A percentile compares a stretch with the other conserved stretches of the same genome.
These are phyloP conservation scores for Fusarium continuum DNA, from an alignment of 2,329 filamentous ascomycete genomes.

Conservation along the genomic window DNA sequence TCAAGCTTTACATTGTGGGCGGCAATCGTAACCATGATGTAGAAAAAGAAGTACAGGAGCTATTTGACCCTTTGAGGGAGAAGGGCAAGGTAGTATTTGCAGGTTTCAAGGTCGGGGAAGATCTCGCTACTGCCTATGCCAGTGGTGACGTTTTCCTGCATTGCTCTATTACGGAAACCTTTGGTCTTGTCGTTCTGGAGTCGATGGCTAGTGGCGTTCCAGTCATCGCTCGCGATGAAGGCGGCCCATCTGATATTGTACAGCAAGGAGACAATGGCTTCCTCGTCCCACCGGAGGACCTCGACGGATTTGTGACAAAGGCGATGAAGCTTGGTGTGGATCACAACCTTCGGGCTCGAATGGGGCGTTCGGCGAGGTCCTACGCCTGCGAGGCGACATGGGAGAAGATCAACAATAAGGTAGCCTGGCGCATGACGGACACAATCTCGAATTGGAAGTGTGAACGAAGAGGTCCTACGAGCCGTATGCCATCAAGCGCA, in stretches of 20 bases:
- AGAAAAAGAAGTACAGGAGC: conserved; percentile 66
- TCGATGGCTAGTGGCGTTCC: conserved; percentile 76
- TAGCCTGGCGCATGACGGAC: conserved; percentile 70
- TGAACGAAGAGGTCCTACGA: conserved; percentile 38
- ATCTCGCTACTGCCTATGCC: conserved; percentile 72
- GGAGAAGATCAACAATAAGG: conserved; percentile 76
- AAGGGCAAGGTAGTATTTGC: conserved; percentile 70
- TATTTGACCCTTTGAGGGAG: conserved; percentile 61
- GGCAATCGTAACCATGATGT: conserved; percentile 72
- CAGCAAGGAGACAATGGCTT: conserved; percentile 67
- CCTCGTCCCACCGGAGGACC: conserved; percentile 66
- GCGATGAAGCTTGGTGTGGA: conserved; percentile 61
- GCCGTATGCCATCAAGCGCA: conserved; percentile 17
- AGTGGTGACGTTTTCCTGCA: conserved; percentile 76
- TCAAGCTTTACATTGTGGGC: conserved; percentile 73
- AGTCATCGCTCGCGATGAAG: conserved; percentile 74
- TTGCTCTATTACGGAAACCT: conserved; percentile 76
- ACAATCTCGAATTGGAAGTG: conserved; percentile 58
- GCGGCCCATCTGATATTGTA: conserved; percentile 74
- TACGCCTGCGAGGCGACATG: conserved; percentile 72
- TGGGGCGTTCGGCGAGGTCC: conserved; percentile 59
- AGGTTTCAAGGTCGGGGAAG: conserved; percentile 69
- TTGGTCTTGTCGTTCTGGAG: conserved; percentile 75
- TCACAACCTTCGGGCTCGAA: conserved; percentile 51
- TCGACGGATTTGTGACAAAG: conserved; percentile 65